These are phyloP conservation scores for Perkinsus marinus DNA, from an alignment of 169 alveolate species.

Conservation along the genomic window DNA sequence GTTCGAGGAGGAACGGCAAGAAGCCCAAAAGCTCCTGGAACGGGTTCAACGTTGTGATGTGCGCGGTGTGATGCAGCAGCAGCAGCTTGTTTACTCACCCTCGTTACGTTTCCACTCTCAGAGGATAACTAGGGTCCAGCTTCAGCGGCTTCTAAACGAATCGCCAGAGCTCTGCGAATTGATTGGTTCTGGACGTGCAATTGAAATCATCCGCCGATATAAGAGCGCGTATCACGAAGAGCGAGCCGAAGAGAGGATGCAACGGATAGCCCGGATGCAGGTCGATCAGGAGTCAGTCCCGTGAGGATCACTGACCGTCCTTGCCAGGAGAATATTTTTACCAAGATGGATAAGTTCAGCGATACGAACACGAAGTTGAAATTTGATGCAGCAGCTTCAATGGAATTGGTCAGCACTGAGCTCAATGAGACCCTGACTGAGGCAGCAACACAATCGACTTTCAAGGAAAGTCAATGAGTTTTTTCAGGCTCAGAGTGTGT, in stretches of 20 bases:
- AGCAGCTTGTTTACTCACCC: not conserved
- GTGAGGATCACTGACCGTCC: not conserved
- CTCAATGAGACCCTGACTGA: not conserved
- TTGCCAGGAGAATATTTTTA: not conserved
- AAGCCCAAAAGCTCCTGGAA: not conserved
- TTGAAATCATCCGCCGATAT: not conserved
- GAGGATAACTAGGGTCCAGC: not conserved
- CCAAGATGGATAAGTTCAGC: not conserved
- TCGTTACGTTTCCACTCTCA: not conserved
- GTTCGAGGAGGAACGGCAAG: not conserved
- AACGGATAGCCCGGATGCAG: not conserved
- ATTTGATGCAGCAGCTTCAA: not conserved
- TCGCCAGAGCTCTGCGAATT: not conserved
- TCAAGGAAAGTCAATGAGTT: no score
- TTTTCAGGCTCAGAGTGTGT: not conserved
- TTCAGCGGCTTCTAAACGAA: not conserved
- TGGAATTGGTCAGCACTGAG: not conserved
- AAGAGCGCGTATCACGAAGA: not conserved
- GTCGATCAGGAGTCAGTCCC: not conserved
- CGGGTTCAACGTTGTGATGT: not conserved
- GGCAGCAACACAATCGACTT: not conserved
- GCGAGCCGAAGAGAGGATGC: not conserved
- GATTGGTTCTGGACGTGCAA: not conserved
- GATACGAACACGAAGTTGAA: not conserved
- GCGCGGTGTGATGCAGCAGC: not conserved